These are phyloP conservation scores for Neurospora sp. DNA, from an alignment of 2,329 filamentous ascomycete species.

Conservation along the genomic window DNA sequence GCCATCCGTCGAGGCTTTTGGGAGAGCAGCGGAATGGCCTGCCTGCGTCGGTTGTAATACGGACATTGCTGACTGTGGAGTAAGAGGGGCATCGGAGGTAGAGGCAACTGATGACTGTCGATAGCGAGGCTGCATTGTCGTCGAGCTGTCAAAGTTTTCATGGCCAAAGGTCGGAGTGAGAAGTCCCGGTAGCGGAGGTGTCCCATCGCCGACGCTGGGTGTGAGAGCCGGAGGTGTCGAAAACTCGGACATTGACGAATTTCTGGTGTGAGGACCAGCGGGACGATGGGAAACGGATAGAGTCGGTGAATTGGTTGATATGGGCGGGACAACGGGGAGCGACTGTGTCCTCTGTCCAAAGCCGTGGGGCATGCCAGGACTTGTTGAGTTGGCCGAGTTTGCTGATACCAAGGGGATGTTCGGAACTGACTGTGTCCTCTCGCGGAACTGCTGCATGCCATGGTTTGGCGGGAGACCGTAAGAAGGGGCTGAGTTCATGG, in stretches of 20 bases:
- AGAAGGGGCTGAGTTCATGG: neutral
- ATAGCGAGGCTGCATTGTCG: neutral
- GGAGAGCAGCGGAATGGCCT: neutral
- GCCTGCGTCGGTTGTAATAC: neutral
- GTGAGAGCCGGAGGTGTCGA: neutral
- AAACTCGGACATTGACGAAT: neutral
- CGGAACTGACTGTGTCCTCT: neutral
- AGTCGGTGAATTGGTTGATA: neutral
- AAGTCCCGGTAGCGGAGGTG: neutral
- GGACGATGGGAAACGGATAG: neutral
- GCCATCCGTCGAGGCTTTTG: neutral
- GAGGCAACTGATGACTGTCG: neutral
- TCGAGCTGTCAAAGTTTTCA: neutral
- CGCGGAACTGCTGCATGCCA: neutral
- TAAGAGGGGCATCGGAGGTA: neutral
- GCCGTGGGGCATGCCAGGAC: neutral
- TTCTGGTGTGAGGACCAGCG: neutral
- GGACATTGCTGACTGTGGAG: neutral
- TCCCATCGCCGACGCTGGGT: neutral
- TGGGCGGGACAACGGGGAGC: neutral
- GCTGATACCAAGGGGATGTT: neutral
- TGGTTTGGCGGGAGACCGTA: neutral
- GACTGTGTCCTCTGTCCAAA: neutral
- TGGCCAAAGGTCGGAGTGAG: neutral
- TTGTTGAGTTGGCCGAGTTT: neutral